A percentile compares a stretch with the other conserved stretches of the same genome.
Conservation (phyloP, 1,139 yeast genomes). For the Blastobotrys serpentis region DNA sequence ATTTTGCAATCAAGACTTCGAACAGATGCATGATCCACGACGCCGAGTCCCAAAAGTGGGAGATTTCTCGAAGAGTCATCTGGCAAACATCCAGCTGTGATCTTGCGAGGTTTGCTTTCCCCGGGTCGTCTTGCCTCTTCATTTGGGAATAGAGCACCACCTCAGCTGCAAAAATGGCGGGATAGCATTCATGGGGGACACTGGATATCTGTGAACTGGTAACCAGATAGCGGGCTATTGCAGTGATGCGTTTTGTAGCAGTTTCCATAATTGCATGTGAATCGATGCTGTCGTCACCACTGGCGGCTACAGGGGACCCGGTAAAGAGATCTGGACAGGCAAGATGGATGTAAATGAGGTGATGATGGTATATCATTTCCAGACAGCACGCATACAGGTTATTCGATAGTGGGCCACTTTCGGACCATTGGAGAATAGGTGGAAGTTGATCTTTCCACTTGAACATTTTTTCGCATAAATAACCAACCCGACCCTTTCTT, state of each 20-base stretch:
- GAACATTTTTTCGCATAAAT: conserved; percentile 9
- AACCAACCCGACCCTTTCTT: conserved; percentile 6
- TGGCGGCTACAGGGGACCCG: neutral
- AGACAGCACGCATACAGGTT: conserved; percentile 15
- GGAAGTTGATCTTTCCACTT: conserved; percentile 19
- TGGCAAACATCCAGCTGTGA: conserved; percentile 6
- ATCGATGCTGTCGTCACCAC: too few relatives aligned
- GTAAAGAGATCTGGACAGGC: neutral
- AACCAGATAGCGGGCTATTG: conserved; percentile 1
- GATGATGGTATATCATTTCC: conserved; percentile 19
- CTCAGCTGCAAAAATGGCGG: conserved; percentile 7
- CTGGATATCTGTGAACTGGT: neutral
- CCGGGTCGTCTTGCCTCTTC: conserved; percentile 1
- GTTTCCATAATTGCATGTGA: neutral
- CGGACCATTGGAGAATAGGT: conserved; percentile 16
- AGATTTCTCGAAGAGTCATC: conserved; percentile 1
- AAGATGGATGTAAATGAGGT: conserved; percentile 9
- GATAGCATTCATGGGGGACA: conserved; percentile 8
- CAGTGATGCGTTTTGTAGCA: conserved; percentile 4
- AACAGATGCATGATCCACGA: conserved; percentile 8
- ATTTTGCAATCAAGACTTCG: neutral
- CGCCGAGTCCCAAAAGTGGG: conserved; percentile 7
- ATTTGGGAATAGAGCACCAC: conserved; percentile 3
- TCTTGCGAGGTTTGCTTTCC: neutral
- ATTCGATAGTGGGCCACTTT: neutral